These are phyloP conservation scores for Amanita thiersii DNA, from an alignment of 768 basidiomycete species.

Conservation along the genomic window DNA sequence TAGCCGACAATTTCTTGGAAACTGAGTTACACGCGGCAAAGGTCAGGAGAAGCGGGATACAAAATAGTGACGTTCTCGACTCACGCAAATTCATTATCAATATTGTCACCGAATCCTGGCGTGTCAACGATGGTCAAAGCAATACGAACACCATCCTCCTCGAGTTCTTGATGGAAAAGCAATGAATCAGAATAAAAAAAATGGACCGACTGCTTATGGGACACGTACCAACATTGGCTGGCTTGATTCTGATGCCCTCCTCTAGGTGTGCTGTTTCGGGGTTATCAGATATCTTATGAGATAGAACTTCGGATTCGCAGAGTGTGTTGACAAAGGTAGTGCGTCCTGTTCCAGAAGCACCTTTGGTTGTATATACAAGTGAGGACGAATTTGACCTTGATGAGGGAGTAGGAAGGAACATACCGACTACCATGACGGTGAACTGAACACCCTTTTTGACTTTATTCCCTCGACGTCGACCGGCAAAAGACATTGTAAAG, in stretches of 20 bases:
- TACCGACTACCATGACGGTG: conserved; percentile 96
- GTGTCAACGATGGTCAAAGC: conserved; percentile 98
- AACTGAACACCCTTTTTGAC: conserved; percentile 99
- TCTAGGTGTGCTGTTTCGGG: conserved; percentile 91
- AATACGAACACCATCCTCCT: conserved; percentile 97
- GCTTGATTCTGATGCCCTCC: conserved; percentile 91
- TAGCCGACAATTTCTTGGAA: conserved; percentile 97
- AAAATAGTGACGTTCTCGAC: conserved; percentile 22
- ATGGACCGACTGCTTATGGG: conserved; percentile 1
- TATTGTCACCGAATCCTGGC: conserved; percentile 97
- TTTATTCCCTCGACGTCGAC: conserved; percentile 85
- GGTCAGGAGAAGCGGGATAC: not conserved
- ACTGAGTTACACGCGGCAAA: conserved; percentile 30
- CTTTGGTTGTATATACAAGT: conserved; percentile 32
- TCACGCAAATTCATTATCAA: conserved; percentile 97
- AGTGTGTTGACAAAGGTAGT: conserved; percentile 99
- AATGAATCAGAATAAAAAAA: conserved; percentile 7
- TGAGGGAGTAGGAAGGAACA: conserved; percentile 23
- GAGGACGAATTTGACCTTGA: conserved; percentile 13
- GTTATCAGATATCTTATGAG: conserved; percentile 79
- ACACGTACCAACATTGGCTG: conserved; percentile 80
- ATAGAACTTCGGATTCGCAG: conserved; percentile 88
- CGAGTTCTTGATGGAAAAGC: conserved; percentile 61
- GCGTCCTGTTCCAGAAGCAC: conserved; percentile 94
- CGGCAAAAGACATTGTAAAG: conserved; percentile 69